Evolutionary conservation across 2,329 filamentous ascomycete genomes (phyloP).

Genomic region (Calonectria hawksworthii): DNA sequence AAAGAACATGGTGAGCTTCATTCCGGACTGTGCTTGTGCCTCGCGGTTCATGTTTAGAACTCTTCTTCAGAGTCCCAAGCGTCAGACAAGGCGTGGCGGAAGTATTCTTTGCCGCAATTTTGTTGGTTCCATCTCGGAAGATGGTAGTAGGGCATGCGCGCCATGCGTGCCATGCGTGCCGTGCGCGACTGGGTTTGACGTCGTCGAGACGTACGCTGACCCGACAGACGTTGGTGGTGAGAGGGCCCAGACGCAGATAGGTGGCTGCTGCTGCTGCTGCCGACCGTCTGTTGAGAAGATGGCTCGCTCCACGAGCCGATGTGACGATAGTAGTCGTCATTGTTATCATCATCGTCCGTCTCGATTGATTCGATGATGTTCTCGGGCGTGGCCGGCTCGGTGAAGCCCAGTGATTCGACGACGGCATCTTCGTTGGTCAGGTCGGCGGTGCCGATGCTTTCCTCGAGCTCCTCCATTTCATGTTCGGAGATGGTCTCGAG

Average conservation of each 20-base stretch:
- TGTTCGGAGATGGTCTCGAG: conserved; percentile 13
- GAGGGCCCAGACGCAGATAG: neutral
- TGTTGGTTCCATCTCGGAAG: neutral
- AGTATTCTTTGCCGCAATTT: neutral
- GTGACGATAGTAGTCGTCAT: neutral
- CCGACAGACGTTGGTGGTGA: neutral
- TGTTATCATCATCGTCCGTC: neutral
- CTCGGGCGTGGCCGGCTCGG: neutral
- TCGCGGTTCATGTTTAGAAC: neutral
- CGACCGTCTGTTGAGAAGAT: neutral
- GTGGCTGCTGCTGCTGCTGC: too few relatives aligned
- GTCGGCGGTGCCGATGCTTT: neutral
- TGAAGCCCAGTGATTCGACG: neutral
- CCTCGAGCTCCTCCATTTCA: neutral
- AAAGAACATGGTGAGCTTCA: neutral
- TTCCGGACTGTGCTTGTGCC: too few relatives aligned
- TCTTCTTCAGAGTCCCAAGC: neutral
- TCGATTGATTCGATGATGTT: neutral
- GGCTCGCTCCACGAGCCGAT: neutral
- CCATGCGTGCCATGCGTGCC: neutral
- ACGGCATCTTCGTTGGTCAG: neutral
- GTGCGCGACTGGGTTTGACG: neutral
- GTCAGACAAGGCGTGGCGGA: neutral
- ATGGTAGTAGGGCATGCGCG: neutral
- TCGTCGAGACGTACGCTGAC: neutral